These are phyloP conservation scores for Tricholoma matsutake DNA, from an alignment of 768 basidiomycete genomes.

Conservation along the genomic window DNA sequence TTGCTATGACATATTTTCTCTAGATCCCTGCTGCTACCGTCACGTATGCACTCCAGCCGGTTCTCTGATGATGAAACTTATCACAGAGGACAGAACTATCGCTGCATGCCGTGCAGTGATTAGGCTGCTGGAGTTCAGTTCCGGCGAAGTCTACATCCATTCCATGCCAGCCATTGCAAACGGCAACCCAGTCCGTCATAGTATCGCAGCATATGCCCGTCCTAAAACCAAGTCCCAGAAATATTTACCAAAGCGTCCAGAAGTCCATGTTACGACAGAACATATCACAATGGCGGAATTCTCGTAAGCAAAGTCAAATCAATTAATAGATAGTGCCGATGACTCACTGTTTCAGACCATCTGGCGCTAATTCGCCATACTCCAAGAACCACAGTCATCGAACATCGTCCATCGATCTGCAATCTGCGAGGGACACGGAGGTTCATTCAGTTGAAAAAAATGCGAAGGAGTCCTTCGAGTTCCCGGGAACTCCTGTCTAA, in stretches of 20 bases:
- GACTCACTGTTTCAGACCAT: constrained; percentile 8
- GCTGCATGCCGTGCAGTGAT: constrained; percentile 70
- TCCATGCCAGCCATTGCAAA: constrained; percentile 39
- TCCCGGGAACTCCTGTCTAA: constrained; percentile 11
- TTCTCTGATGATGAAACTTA: constrained; percentile 5
- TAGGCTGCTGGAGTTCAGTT: constrained; percentile 55
- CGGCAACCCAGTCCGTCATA: constrained; percentile 30
- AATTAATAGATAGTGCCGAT: neutral
- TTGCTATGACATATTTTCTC: constrained; percentile 3
- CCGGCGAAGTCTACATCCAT: constrained; percentile 43
- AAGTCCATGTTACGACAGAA: constrained; percentile 58
- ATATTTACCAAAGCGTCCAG: constrained; percentile 34
- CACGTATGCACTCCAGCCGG: constrained; percentile 39
- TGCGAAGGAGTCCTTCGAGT: constrained; percentile 24
- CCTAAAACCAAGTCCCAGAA: constrained; percentile 30
- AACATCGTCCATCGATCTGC: constrained; percentile 27
- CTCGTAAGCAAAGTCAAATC: constrained; percentile 31
- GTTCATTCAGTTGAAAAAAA: constrained; percentile 23
- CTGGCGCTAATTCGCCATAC: constrained; percentile 24
- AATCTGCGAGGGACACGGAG: constrained; percentile 25
- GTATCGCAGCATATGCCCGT: constrained; percentile 20
- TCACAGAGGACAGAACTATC: constrained; percentile 40
- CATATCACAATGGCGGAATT: constrained; percentile 60
- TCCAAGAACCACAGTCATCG: constrained; percentile 19
- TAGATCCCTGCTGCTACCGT: constrained; percentile 65